Conservation (phyloP, 2,329 filamentous ascomycete species). For the Botrytis byssoidea region DNA sequence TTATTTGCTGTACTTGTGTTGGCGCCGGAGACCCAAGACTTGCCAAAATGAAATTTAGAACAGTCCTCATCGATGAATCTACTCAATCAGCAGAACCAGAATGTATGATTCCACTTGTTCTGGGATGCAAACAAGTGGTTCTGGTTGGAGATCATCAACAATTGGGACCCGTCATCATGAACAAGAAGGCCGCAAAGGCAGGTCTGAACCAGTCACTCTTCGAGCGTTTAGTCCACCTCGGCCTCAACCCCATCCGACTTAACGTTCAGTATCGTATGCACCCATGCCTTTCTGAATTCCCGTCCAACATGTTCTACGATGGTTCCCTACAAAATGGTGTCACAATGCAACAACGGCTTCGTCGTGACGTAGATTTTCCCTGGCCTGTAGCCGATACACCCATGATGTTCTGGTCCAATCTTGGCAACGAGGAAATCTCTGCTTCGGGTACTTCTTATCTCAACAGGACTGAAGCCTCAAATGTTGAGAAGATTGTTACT, state of each 20-base stretch:
- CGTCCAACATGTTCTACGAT: conserved; percentile 99
- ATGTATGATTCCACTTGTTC: conserved; percentile 96
- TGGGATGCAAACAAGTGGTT: conserved; percentile 99
- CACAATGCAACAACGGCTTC: conserved; percentile 81
- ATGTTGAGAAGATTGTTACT: conserved; percentile 97
- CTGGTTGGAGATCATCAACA: conserved; percentile 98
- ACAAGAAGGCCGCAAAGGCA: conserved; percentile 98
- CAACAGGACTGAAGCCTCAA: conserved; percentile 93
- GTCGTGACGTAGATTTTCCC: conserved; percentile 93
- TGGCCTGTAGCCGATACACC: conserved; percentile 93
- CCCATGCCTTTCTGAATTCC: conserved; percentile 93
- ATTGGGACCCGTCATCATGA: conserved; percentile 98
- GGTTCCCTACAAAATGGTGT: conserved; percentile 96
- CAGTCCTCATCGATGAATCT: conserved; percentile 96
- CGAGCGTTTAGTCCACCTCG: conserved; percentile 91
- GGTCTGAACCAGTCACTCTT: conserved; percentile 98
- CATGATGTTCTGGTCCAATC: conserved; percentile 99
- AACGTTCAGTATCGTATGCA: conserved; percentile 99
- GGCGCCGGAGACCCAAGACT: conserved; percentile 94
- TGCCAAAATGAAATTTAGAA: conserved; percentile 96
- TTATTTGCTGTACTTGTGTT: conserved; percentile 98
- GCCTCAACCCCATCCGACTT: conserved; percentile 83
- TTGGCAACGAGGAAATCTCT: conserved; percentile 96
- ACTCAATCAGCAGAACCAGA: conserved; percentile 98
- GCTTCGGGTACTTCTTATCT: conserved; percentile 97